phyloP scores from a whole-genome alignment of 2,329 filamentous ascomycete species.

The Aspergillus tanneri region DNA sequence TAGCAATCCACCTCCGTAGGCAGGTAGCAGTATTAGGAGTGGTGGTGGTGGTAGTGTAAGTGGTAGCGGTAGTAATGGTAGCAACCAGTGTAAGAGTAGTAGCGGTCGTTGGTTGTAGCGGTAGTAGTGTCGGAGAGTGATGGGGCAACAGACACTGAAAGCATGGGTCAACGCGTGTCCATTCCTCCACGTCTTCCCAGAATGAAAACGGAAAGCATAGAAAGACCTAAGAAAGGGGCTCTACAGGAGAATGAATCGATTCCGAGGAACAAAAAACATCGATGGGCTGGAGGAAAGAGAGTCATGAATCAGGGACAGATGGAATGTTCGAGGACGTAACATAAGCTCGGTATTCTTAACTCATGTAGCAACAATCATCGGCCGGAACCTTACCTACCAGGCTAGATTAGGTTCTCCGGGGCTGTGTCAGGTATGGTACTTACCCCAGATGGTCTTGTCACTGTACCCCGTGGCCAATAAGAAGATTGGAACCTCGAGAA shows the following conservation, averaged over 20 bases:
- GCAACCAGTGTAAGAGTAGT: background rate
- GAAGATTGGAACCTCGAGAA: too few relatives aligned
- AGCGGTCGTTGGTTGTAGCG: conserved; percentile 1
- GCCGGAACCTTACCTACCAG: too few relatives aligned
- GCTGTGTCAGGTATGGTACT: background rate
- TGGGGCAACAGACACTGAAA: conserved; percentile 10
- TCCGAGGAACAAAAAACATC: background rate
- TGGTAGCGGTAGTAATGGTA: conserved; percentile 12
- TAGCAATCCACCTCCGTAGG: too few relatives aligned
- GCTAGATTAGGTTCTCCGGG: too few relatives aligned
- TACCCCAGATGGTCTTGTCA: too few relatives aligned
- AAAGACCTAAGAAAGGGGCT: background rate
- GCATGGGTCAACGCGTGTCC: conserved; percentile 24
- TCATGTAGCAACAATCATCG: too few relatives aligned
- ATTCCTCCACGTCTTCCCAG: conserved; percentile 14
- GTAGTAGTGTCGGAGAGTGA: conserved; percentile 8
- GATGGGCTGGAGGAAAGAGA: background rate
- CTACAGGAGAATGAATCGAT: too few relatives aligned
- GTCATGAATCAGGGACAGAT: background rate
- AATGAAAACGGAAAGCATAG: background rate
- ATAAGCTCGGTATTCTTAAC: too few relatives aligned
- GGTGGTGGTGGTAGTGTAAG: conserved; percentile 3
- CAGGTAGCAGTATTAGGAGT: background rate
- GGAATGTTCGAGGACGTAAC: conserved; percentile 1
- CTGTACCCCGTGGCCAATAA: too few relatives aligned